Base-by-base conservation (phyloP, 2,329 filamentous ascomycete species). In the Ophiocordyceps polyrhachis-furcata region DNA sequence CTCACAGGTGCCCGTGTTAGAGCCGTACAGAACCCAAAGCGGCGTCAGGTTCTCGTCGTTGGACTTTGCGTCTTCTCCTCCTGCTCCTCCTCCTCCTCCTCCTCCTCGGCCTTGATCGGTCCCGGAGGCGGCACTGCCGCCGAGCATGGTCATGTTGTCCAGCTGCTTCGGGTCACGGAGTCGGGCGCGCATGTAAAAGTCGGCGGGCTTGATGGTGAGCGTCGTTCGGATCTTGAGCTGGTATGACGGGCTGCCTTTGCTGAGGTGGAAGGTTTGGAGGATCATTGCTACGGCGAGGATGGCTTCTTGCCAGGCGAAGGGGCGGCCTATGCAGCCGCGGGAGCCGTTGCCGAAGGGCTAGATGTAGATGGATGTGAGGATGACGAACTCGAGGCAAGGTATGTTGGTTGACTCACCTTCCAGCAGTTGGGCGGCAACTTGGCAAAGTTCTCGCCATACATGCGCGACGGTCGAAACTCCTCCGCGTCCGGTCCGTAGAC, bases 231-330 rank as follows among this genome's bases (percentile, higher is more conserved):
- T 61, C 45, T 69, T 54, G 14, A 82, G 57, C 35, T 68, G 55
- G 50, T 82, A 83, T 49, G 63, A 66, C 0, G 78, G 71, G 48
- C 86, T 72, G 37, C 72, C 71, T 45, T 77, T 58, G 43, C 67
- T 65, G 47, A 86, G 74, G 51, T 83, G 72, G 62, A 86, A 84
- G 53, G 79, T 82, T 52, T 85, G 81, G 46, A 86, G 64, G 13
- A 84, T 56, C 51, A 81, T 68, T 0, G 76, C 74, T 51, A 77
- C 64, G 9, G 71, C 69, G 1, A 84, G 61, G 5, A 81, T 56
- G 2, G 72, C 68, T 59, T 88, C 83, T 55, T 88, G 82, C 77
- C 78, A 82, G 1, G 82, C 81, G 55, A 87, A 87, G 0, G 74
- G 69, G 1, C 81, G 66, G 4, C 83, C 83, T 48, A 87, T 86